Percentiles rank a stretch among this genome's conserved stretches.
Evolutionary conservation across 495 filamentous ascomycete species (phyloP).

Genomic region (Elaphomyces granulatus): DNA sequence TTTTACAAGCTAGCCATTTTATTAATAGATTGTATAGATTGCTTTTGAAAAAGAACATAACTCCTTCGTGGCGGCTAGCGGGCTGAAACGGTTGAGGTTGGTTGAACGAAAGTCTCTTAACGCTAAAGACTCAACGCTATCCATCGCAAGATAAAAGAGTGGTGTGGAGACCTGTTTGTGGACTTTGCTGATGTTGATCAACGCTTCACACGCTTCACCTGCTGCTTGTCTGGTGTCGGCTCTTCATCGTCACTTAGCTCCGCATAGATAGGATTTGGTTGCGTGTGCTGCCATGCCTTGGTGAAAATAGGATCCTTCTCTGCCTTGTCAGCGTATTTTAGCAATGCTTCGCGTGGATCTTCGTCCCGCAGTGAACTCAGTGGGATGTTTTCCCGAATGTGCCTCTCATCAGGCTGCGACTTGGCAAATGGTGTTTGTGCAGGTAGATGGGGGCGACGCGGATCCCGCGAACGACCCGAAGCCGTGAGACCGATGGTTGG

Average conservation of each 20-base stretch:
- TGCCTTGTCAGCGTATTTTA: slow-evolving; percentile 91
- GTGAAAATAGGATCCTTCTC: slow-evolving; percentile 92
- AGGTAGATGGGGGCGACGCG: slow-evolving; percentile 67
- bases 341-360: slow-evolving; percentile 81
- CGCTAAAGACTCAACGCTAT: too few relatives aligned
- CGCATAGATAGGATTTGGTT: slow-evolving; percentile 84
- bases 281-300: slow-evolving; percentile 79
- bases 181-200: too few relatives aligned
- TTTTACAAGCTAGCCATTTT: too few relatives aligned
- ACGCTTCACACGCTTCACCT: slow-evolving; percentile 34
- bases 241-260: slow-evolving; percentile 89
- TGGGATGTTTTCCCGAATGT: slow-evolving; percentile 76
- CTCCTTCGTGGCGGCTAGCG: too few relatives aligned
- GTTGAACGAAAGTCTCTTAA: too few relatives aligned
- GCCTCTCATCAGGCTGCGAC: slow-evolving; percentile 75
- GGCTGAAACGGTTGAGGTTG: too few relatives aligned
- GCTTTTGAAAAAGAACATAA: too few relatives aligned
- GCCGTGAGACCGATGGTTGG: slow-evolving; percentile 60
- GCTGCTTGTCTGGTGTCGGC: slow-evolving; percentile 53
- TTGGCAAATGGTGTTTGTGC: slow-evolving; percentile 83
- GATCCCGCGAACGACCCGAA: slow-evolving; percentile 66
- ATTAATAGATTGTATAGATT: too few relatives aligned
- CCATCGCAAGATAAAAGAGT: too few relatives aligned
- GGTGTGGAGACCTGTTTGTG: too few relatives aligned
- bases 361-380: slow-evolving; percentile 93